These are phyloP conservation scores for Hydnomerulius pinastri DNA, from an alignment of 768 basidiomycete species.

Conservation along the genomic window DNA sequence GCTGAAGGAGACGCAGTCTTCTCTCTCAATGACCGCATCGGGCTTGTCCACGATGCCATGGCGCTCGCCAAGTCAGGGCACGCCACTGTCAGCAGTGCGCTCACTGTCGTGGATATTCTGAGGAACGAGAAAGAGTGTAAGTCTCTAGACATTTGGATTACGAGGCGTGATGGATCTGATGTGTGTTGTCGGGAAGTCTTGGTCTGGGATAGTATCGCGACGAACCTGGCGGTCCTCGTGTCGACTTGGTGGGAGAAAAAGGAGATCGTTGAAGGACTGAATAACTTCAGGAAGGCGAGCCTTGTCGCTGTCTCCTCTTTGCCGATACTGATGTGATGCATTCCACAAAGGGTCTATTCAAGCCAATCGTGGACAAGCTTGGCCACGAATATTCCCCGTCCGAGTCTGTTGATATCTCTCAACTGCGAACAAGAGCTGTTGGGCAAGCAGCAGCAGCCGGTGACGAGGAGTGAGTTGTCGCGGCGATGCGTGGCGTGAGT, in stretches of 20 bases:
- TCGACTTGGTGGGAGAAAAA: slow-evolving; percentile 85
- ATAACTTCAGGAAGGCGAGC: slow-evolving; percentile 62
- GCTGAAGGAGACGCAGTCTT: slow-evolving; percentile 65
- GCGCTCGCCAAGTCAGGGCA: slow-evolving; percentile 83
- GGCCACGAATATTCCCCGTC: slow-evolving; percentile 71
- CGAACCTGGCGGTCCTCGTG: slow-evolving; percentile 53
- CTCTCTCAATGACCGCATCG: slow-evolving; percentile 84
- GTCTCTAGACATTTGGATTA: slow-evolving; percentile 23
- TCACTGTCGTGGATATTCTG: slow-evolving; percentile 71
- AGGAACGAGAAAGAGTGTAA: slow-evolving; percentile 76
- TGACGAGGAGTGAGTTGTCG: slow-evolving; percentile 38
- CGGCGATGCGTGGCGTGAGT: not conserved
- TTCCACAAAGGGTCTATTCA: slow-evolving; percentile 55
- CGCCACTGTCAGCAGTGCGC: slow-evolving; percentile 70
- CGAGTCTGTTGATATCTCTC: slow-evolving; percentile 68
- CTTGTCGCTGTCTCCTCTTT: not conserved
- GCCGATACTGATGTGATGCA: not conserved
- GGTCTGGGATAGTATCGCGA: slow-evolving; percentile 75
- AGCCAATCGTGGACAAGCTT: slow-evolving; percentile 74
- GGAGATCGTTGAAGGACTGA: slow-evolving; percentile 51
- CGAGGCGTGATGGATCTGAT: not conserved
- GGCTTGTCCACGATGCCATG: slow-evolving; percentile 81
- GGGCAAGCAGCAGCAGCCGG: slow-evolving; percentile 49
- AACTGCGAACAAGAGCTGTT: slow-evolving; percentile 77
- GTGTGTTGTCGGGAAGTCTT: slow-evolving; percentile 51